Conservation (phyloP, 371 early-diverging fungal species). For the Actinomucor elegans region DNA sequence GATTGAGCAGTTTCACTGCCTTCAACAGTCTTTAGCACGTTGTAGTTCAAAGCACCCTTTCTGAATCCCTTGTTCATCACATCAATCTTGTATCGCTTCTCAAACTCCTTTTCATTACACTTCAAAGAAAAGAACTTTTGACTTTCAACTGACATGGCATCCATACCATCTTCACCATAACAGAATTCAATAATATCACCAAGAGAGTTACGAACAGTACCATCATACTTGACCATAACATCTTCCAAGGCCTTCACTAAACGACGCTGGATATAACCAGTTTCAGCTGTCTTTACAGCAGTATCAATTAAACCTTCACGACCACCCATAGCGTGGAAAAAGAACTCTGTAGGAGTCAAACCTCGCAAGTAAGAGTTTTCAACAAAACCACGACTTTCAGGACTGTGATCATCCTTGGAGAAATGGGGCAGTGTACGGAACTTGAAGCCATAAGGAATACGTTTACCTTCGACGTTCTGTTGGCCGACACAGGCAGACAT, state of each 20-base stretch:
- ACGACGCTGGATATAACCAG: slow-evolving; percentile 99
- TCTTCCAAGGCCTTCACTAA: slow-evolving; percentile 99
- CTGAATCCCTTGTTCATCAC: slow-evolving; percentile 67
- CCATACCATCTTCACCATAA: slow-evolving; percentile 99
- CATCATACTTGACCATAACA: slow-evolving; percentile 97
- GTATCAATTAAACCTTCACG: slow-evolving; percentile 99
- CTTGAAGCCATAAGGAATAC: slow-evolving; percentile 98
- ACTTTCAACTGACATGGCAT: slow-evolving; percentile 90
- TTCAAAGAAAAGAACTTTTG: slow-evolving; percentile 77
- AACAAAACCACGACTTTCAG: slow-evolving; percentile 98
- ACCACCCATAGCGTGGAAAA: slow-evolving; percentile 99
- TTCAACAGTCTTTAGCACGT: slow-evolving; percentile 65
- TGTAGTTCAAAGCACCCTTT: slow-evolving; percentile 65
- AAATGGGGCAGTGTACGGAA: slow-evolving; percentile 98
- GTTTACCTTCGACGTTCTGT: slow-evolving; percentile 99
- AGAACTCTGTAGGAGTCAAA: slow-evolving; percentile 98
- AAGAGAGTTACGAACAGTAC: slow-evolving; percentile 94
- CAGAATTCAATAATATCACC: slow-evolving; percentile 95
- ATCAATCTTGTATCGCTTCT: slow-evolving; percentile 80
- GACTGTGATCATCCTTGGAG: slow-evolving; percentile 97
- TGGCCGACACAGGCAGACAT: slow-evolving; percentile 99
- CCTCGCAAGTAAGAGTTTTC: slow-evolving; percentile 98
- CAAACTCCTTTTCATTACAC: slow-evolving; percentile 71
- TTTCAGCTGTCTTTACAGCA: slow-evolving; percentile 99
- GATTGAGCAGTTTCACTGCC: slow-evolving; percentile 69